Conservation (phyloP, 2,329 filamentous ascomycete genomes). For the Mycocentrospora acerina region DNA sequence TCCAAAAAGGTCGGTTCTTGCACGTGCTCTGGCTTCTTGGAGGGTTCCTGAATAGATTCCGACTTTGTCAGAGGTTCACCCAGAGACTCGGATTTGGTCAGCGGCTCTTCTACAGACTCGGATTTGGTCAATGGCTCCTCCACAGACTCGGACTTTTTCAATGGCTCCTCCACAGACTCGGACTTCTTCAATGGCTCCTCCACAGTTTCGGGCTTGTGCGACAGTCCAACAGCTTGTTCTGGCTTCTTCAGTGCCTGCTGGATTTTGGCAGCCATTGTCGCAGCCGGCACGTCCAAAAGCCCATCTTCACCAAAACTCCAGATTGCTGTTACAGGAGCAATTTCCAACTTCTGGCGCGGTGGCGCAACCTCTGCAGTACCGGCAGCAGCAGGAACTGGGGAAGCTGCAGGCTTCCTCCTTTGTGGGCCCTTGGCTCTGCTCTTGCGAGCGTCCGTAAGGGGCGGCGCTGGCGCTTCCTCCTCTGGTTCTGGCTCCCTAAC, state of each 20-base stretch:
- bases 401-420: conserved; percentile 66
- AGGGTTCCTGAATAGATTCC: not conserved
- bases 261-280: conserved; percentile 30
- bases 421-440: conserved; percentile 85
- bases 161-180: not conserved
- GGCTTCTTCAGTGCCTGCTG: conserved; percentile 19
- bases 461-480: conserved; percentile 68
- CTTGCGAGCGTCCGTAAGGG: conserved; percentile 87
- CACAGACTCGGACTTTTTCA: not conserved
- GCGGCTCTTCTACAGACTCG: not conserved
- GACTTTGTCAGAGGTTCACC: not conserved
- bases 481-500: conserved; percentile 66
- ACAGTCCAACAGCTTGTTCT: too few species aligned
- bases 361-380: conserved; percentile 42
- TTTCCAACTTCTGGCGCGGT: conserved; percentile 22
- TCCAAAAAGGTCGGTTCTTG: too few species aligned
- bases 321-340: conserved; percentile 33
- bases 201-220: conserved; percentile 2
- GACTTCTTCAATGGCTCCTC: conserved; percentile 5
- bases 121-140: conserved; percentile 1
- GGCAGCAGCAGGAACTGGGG: conserved; percentile 53
- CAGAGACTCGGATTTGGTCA: not conserved
- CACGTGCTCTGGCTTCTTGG: not conserved
- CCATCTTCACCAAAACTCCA: conserved; percentile 41
- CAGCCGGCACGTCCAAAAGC: conserved; percentile 34